These are phyloP conservation scores for Nakazawaea pomicola DNA, from an alignment of 805 yeast genomes.

Conservation along the genomic window DNA sequence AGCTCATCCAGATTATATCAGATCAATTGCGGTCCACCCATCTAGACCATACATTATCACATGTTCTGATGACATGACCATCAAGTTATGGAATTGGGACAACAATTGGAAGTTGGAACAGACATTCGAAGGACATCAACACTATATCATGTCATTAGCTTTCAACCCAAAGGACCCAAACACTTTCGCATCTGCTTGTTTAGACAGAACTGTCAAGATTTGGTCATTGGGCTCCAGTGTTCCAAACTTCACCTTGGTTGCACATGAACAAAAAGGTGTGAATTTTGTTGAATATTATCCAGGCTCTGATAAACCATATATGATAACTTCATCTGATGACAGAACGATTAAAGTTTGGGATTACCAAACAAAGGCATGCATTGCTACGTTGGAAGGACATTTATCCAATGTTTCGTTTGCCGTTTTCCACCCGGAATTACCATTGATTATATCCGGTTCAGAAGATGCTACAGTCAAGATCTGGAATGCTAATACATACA, in stretches of 20 bases:
- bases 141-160: conserved; percentile 89
- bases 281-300: conserved; percentile 97
- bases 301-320: conserved; percentile 93
- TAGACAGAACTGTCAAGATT: conserved; percentile 93
- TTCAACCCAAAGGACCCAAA: conserved; percentile 97
- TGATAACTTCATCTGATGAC: conserved; percentile 90
- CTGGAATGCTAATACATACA: conserved; percentile 94
- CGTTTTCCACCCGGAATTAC: conserved; percentile 95
- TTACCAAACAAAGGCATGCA: conserved; percentile 93
- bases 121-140: conserved; percentile 91
- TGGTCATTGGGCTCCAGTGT: conserved; percentile 88
- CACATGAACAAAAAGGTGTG: conserved; percentile 91
- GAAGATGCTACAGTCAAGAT: conserved; percentile 93
- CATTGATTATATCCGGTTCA: conserved; percentile 90
- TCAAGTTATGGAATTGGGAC: conserved; percentile 98
- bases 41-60: conserved; percentile 85
- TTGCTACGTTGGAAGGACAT: conserved; percentile 93
- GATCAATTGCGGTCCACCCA: conserved; percentile 93
- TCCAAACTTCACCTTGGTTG: conserved; percentile 88
- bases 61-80: conserved; percentile 85
- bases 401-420: conserved; percentile 94
- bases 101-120: conserved; percentile 86
- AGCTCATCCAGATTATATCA: conserved; percentile 96
- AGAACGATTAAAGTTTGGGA: conserved; percentile 89
- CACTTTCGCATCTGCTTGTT: conserved; percentile 95